Evolutionary conservation across 192 early-diverging fungal species (phyloP).

Genomic region (Backusella tuberculispora): DNA sequence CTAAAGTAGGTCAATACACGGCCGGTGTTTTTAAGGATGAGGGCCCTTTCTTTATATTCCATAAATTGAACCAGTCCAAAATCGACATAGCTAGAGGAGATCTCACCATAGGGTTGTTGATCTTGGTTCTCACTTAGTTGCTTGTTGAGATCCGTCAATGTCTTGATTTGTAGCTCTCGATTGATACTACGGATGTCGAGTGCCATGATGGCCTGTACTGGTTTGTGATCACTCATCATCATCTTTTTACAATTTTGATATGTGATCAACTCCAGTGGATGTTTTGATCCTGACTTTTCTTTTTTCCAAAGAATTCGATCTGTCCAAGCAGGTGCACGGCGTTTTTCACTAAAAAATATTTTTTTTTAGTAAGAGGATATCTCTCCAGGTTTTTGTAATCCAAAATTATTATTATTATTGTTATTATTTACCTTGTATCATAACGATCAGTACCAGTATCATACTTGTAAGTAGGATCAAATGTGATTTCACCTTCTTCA

Average conservation of each 20-base stretch:
- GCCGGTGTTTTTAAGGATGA: slow-evolving; percentile 77
- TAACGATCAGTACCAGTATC: slow-evolving; percentile 80
- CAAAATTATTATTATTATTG: background rate
- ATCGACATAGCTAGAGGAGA: slow-evolving; percentile 63
- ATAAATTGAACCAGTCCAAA: slow-evolving; percentile 72
- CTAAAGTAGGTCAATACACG: slow-evolving; percentile 73
- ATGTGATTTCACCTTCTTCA: slow-evolving; percentile 76
- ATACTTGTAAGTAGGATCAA: slow-evolving; percentile 94
- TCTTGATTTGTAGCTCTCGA: slow-evolving; percentile 54
- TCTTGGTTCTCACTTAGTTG: slow-evolving; percentile 84
- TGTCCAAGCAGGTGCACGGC: slow-evolving; percentile 88
- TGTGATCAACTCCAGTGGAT: slow-evolving; percentile 42
- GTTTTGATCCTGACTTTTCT: slow-evolving; percentile 14
- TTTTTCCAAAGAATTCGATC: slow-evolving; percentile 92
- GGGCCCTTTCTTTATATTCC: slow-evolving; percentile 48
- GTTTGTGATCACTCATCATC: slow-evolving; percentile 89
- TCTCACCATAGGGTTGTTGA: slow-evolving; percentile 67
- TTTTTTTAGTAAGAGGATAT: background rate
- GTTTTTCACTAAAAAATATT: slow-evolving; percentile 61
- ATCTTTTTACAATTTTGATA: slow-evolving; percentile 69
- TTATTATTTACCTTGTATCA: slow-evolving; percentile 77
- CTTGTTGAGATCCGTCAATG: slow-evolving; percentile 64
- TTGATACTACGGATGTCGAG: slow-evolving; percentile 68
- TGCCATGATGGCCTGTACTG: slow-evolving; percentile 76
- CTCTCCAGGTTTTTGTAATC: background rate